Conservation (phyloP, 1,284 basidiomycete species). For the Marasmius tenuissimus region DNA sequence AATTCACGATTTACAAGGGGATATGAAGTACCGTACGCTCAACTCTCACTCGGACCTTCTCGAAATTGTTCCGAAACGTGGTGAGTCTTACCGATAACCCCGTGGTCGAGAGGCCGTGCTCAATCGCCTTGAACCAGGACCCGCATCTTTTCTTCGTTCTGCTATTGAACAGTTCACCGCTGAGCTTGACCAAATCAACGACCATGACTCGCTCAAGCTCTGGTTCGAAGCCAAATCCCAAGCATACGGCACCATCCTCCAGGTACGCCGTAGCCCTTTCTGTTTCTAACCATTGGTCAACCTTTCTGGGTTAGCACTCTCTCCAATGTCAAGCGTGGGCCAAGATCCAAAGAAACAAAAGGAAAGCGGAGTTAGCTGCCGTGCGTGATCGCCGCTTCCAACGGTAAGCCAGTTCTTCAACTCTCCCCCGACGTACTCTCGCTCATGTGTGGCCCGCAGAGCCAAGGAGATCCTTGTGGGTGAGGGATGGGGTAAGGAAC, state of each 20-base stretch:
- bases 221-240: background rate
- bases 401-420: background rate
- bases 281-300: background rate
- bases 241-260: background rate
- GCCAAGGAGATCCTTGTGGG: background rate
- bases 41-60: background rate
- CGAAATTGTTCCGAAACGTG: background rate
- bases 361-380: background rate
- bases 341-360: background rate
- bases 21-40: background rate
- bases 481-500: background rate
- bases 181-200: background rate
- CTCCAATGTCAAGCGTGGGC: background rate
- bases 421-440: background rate
- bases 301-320: background rate
- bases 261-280: background rate
- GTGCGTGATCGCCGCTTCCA: background rate
- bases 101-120: background rate
- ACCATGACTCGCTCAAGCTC: background rate
- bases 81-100: background rate
- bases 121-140: background rate
- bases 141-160: background rate
- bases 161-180: background rate
- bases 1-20: background rate
- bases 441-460: background rate